Percentiles rank a stretch among this genome's conserved stretches.
These are phyloP conservation scores for Cercophora samala DNA, from an alignment of 495 filamentous ascomycete genomes.

Conservation along the genomic window DNA sequence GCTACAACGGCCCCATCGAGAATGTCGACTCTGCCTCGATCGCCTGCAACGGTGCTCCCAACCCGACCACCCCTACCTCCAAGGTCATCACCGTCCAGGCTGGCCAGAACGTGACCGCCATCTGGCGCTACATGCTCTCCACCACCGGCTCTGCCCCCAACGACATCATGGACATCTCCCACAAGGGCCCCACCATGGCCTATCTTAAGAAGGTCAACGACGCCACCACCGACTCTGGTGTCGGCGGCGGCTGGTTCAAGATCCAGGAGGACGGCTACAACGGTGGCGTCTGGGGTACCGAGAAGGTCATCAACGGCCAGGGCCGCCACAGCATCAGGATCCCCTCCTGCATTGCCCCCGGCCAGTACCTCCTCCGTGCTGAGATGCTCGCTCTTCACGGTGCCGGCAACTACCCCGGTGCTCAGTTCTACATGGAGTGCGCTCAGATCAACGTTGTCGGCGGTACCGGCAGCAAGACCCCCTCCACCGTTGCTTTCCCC, in stretches of 20 bases:
- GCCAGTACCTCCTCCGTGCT: conserved; percentile 51
- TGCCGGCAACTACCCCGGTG: conserved; percentile 40
- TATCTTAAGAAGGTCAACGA: conserved; percentile 52
- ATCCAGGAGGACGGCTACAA: conserved; percentile 47
- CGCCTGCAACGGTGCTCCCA: conserved; percentile 55
- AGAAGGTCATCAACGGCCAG: conserved; percentile 46
- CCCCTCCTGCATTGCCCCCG: conserved; percentile 44
- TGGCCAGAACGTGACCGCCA: conserved; percentile 33
- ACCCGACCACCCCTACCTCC: conserved; percentile 45
- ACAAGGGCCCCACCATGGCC: conserved; percentile 46
- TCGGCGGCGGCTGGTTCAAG: conserved; percentile 51
- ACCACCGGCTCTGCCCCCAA: conserved; percentile 35
- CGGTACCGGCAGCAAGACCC: conserved; percentile 29
- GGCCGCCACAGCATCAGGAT: conserved; percentile 45
- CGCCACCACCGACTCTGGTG: conserved; percentile 41
- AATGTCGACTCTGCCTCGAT: conserved; percentile 50
- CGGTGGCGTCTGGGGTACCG: conserved; percentile 43
- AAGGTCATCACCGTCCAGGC: conserved; percentile 36
- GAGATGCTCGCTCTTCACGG: conserved; percentile 54
- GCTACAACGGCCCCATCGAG: conserved; percentile 47
- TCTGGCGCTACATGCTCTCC: conserved; percentile 49
- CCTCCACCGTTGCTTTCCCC: conserved; percentile 39
- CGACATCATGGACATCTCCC: conserved; percentile 47
- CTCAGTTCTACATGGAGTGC: conserved; percentile 56
- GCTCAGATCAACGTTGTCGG: conserved; percentile 49